Evolutionary conservation across 345 rosid species (phyloP), one percentile per base, ranked within the genome.

Genomic region (Isatis tinctoria): DNA sequence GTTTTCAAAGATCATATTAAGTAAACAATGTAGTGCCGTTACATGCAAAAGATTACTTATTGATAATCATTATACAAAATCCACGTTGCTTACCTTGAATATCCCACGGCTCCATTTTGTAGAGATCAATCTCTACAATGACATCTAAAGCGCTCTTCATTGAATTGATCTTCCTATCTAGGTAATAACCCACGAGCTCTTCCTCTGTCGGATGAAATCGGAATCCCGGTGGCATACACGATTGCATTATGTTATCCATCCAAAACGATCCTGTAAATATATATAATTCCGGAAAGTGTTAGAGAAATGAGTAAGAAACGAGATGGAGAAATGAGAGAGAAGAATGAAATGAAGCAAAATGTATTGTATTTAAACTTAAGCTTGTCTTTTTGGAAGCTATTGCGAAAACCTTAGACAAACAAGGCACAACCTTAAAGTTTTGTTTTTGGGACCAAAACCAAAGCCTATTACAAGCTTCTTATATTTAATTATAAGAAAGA

Each of bases 71-170:
- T 47, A 57, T 14, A 64, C 12, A 71, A 48, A 14, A 48, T 6
- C 6, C 39, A 71, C 26, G 18, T 77, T 47, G 27, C 10, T 35
- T 85, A 90, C 98, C 98, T 91, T 91, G 87, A 32, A 93, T 93
- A 80, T 91, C 98, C 98, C 98, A 93, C 22, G 98, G 98, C 86
- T 93, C 98, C 82, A 93, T 93, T 53, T 87, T 93, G 85, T 93
- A 91, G 69, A 94, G 96, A 84, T 94, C 97, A 70, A 94, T 78
- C 78, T 94, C 96, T 12, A 82, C 77, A 44, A 94, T 93, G 57
- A 89, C 97, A 78, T 91, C 91, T 53, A 94, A 82, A 82, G 91
- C 88, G 64, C 87, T 87, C 72, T 87, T 90, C 72, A 89, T 54
- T 1, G 89, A 87, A 73, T 84, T 69, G 68, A 87, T 88, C 87